These are phyloP conservation scores for Pythium dissimile DNA, from an alignment of 352 stramenopile genomes.

Conservation along the genomic window DNA sequence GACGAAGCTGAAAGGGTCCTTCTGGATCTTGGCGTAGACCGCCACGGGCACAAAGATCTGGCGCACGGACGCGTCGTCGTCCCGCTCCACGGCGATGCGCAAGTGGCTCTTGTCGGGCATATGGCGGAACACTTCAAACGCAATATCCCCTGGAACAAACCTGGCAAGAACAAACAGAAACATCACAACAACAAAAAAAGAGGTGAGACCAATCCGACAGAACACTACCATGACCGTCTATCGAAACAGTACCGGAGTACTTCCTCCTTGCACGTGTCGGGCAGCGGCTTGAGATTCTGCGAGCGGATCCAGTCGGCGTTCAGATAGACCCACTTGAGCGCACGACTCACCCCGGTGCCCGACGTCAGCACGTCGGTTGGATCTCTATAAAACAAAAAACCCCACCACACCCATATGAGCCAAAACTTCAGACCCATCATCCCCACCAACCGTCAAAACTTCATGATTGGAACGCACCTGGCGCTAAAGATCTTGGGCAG, in stretches of 20 bases:
- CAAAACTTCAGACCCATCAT: too few species aligned
- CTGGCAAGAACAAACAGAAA: constrained; percentile 40
- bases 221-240: too few species aligned
- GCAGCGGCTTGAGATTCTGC: constrained; percentile 52
- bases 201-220: background rate
- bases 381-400: constrained; percentile 45
- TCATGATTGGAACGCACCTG: constrained; percentile 34
- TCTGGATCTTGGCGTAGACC: constrained; percentile 81
- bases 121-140: constrained; percentile 83
- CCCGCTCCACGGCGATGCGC: constrained; percentile 52
- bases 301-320: constrained; percentile 84
- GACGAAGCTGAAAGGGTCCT: constrained; percentile 86
- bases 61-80: constrained; percentile 53
- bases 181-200: background rate
- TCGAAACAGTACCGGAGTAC: constrained; percentile 53
- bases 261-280: constrained; percentile 17
- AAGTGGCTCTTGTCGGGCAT: constrained; percentile 81
- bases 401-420: too few species aligned
- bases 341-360: constrained; percentile 60
- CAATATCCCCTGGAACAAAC: constrained; percentile 49
- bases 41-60: constrained; percentile 54
- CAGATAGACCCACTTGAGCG: constrained; percentile 85
- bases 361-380: constrained; percentile 65
- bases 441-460: background rate
- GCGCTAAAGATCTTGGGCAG: constrained; percentile 71